A percentile compares a stretch with the other conserved stretches of the same genome.
These are phyloP conservation scores for Alliaria petiolata DNA, from an alignment of 345 rosid genomes.

Conservation along the genomic window DNA sequence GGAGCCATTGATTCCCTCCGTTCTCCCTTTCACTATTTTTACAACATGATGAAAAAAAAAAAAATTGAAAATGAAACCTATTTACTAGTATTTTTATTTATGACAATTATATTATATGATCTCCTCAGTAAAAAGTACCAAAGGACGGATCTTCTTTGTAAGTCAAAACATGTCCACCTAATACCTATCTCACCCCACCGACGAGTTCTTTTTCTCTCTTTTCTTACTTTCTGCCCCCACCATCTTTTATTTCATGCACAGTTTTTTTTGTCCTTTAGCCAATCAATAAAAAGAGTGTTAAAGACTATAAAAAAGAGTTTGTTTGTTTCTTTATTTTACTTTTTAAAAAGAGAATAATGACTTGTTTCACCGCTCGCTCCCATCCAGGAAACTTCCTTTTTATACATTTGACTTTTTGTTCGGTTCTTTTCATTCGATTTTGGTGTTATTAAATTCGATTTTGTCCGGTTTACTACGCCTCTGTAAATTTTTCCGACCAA, in stretches of 20 bases:
- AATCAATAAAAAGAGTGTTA: constrained; percentile 8
- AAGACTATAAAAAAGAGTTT: constrained; percentile 16
- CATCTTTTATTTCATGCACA: not conserved
- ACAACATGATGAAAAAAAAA: too few species aligned
- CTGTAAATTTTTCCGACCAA: constrained; percentile 8
- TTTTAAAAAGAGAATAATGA: not conserved
- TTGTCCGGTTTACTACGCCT: not conserved
- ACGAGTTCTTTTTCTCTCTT: too few species aligned
- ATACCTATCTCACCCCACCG: constrained; percentile 7
- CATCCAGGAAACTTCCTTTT: constrained; percentile 16
- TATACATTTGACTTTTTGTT: not conserved
- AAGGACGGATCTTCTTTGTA: constrained; percentile 7
- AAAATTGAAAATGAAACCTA: too few species aligned
- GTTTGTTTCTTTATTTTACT: not conserved
- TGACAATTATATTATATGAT: too few species aligned
- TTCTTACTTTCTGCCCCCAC: not conserved
- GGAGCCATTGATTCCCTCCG: too few species aligned
- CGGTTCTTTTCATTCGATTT: not conserved
- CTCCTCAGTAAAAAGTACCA: not conserved
- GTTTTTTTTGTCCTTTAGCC: constrained; percentile 8
- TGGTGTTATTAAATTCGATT: not conserved
- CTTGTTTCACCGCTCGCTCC: constrained; percentile 10
- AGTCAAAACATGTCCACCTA: not conserved
- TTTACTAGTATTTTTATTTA: not conserved
- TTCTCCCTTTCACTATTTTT: too few species aligned